Evolutionary conservation across 768 basidiomycete genomes (phyloP).

Genomic region (Cystobasidium ongulense): DNA sequence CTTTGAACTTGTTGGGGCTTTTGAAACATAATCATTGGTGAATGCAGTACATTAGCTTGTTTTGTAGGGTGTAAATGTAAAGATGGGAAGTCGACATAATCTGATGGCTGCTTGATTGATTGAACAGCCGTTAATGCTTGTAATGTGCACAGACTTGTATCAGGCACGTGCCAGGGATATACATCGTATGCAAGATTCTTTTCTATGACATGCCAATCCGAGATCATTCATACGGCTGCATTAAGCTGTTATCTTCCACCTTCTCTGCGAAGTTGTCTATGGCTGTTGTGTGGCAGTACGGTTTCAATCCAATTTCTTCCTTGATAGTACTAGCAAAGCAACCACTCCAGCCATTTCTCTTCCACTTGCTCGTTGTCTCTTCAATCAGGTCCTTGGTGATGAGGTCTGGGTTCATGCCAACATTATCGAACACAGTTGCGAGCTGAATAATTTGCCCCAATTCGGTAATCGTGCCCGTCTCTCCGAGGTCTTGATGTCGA

Average conservation of each 20-base stretch:
- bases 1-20: background rate
- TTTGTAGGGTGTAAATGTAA: no score
- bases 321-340: background rate
- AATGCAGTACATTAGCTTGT: no score
- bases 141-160: no score
- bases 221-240: conserved; percentile 1
- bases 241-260: background rate
- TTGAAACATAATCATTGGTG: no score
- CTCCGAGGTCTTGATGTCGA: conserved; percentile 6
- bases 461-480: conserved; percentile 2
- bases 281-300: background rate
- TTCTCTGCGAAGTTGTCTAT: background rate
- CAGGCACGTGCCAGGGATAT: no score
- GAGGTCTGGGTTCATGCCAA: conserved; percentile 5
- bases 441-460: background rate
- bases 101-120: no score
- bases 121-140: no score
- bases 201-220: no score
- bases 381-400: background rate
- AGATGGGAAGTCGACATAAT: no score
- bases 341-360: conserved; percentile 1
- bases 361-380: background rate
- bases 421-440: conserved; percentile 6
- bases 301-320: conserved; percentile 16
- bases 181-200: no score